phyloP scores from a whole-genome alignment of 2,329 filamentous ascomycete species.

The Ceratocystis alfenasii region DNA sequence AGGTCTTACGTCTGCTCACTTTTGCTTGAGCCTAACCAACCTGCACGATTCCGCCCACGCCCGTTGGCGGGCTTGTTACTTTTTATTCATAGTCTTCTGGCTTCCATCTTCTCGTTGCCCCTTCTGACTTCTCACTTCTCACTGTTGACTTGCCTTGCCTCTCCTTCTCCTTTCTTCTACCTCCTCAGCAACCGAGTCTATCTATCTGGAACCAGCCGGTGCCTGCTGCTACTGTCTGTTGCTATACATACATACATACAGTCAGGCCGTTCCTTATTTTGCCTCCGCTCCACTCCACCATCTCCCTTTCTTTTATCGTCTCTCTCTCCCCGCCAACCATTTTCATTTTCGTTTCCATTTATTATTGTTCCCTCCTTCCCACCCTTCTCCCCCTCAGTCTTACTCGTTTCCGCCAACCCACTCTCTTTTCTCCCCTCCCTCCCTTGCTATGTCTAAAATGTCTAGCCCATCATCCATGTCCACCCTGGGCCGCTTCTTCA shows the following conservation, averaged over 20 bases:
- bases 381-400: neutral
- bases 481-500: constrained; percentile 13
- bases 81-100: too few relatives aligned
- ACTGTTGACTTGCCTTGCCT: neutral
- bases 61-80: too few relatives aligned
- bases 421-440: neutral
- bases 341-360: neutral
- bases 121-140: neutral
- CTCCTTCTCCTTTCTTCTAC: neutral
- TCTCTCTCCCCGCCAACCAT: neutral
- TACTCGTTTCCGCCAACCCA: neutral
- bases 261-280: neutral
- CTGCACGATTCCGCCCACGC: too few relatives aligned
- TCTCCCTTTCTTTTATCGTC: neutral
- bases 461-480: constrained; percentile 3
- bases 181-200: neutral
- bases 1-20: neutral
- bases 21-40: too few relatives aligned
- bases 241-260: neutral
- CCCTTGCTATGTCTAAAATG: constrained; percentile 2
- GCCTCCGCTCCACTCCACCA: neutral
- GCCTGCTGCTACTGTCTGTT: neutral
- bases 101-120: neutral
- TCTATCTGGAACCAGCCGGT: neutral
- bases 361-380: neutral